Evolutionary conservation across 805 yeast species (phyloP).

Genomic region (Wickerhamiella lipophila): DNA sequence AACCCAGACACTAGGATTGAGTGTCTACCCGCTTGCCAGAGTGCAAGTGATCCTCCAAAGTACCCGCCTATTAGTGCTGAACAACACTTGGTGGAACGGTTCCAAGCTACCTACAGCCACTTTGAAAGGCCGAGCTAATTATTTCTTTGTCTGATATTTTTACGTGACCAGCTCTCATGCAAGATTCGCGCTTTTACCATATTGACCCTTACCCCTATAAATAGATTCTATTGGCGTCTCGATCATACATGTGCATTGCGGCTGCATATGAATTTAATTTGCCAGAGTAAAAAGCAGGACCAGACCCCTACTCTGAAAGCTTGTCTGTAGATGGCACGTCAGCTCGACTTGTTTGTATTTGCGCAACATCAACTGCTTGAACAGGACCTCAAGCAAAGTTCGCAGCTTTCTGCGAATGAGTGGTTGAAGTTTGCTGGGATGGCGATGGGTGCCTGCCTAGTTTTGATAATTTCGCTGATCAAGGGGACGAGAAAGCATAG

Average conservation of each 20-base stretch:
- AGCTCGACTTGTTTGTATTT: not conserved
- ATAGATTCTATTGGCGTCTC: not conserved
- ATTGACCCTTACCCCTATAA: too few species aligned
- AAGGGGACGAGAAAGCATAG: not conserved
- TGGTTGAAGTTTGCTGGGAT: not conserved
- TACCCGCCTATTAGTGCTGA: slow-evolving; percentile 8
- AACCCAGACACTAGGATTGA: slow-evolving; percentile 6
- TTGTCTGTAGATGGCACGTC: slow-evolving; percentile 1
- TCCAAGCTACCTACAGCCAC: slow-evolving; percentile 13
- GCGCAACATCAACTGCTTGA: not conserved
- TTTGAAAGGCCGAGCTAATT: not conserved
- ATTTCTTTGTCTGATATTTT: too few species aligned
- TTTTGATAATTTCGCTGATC: not conserved
- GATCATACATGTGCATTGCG: not conserved
- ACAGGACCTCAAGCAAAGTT: not conserved
- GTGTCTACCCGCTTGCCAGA: slow-evolving; percentile 11
- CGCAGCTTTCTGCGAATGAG: not conserved
- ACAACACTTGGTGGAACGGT: slow-evolving; percentile 8
- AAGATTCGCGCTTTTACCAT: too few species aligned
- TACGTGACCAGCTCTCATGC: too few species aligned
- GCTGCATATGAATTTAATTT: not conserved
- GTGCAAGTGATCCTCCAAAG: slow-evolving; percentile 3
- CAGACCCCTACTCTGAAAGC: too few species aligned
- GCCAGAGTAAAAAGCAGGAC: not conserved
- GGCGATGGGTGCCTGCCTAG: not conserved